Evolutionary conservation across 164 flowering plant species (phyloP), one percentile per base, ranked within the genome.

Genomic region (Dillenia turbinata): DNA sequence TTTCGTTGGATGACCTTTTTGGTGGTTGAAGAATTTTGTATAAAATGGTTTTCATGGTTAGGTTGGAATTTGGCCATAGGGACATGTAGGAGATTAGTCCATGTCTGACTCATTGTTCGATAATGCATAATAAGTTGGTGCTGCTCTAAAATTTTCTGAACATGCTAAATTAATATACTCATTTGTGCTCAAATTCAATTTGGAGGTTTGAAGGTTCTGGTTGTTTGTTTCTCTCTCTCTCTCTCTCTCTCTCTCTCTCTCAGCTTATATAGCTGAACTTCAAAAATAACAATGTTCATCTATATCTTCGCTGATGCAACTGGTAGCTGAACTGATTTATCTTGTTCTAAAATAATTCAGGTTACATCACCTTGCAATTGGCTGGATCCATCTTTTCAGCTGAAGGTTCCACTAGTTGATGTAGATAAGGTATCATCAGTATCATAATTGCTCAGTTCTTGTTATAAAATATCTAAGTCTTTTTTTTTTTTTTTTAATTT

Each of bases 351-450:
- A 19, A 19, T 19, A 19, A 19, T 47, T 10, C 75, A 94, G 99
- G 88, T 52, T 52, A 60, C 75, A 55, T 61, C 77, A 47, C 44
- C 78, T 57, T 74, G 62, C 62, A 81, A 82, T 57, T 91, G 89
- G 87, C 74, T 89, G 78, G 83, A 83, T 69, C 84, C 88, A 19
- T 81, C 87, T 52, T 67, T 81, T 49, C 96, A 80, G 69, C 74
- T 83, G 74, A 69, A 83, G 60, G 99, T 95, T 62, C 97, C 99
- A 43, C 69, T 92, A 53, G 89, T 78, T 61, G 99, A 95, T 74
- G 96, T 86, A 61, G 99, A 95, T 69, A 95, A 95, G 97, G 97
- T 94, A 85, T 52, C 3, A 53, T 19, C 22, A 19, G 22, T 19
- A 19, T 19, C 22, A 19, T 19, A 19, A 19, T 22, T 46, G 9